Percentiles rank a stretch among this genome's conserved stretches.
These are phyloP conservation scores for Lepiota venenata DNA, from an alignment of 768 basidiomycete species.

Conservation along the genomic window DNA sequence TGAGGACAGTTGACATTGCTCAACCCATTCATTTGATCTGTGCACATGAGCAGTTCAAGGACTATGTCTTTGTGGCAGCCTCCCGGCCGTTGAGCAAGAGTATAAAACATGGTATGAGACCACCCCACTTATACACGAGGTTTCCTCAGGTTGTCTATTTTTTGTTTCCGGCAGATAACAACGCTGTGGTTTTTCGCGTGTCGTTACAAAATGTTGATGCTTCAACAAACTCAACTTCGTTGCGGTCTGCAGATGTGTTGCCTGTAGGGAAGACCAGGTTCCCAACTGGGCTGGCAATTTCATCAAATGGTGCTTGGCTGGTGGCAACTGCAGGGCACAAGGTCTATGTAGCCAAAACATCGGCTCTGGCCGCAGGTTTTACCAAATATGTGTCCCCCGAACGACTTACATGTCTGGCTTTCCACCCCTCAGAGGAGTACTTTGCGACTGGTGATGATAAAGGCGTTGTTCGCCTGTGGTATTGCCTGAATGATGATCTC, in stretches of 20 bases:
- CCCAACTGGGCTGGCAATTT: constrained; percentile 64
- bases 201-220: constrained; percentile 42
- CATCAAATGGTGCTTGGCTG: constrained; percentile 75
- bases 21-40: constrained; percentile 72
- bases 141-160: constrained; percentile 10
- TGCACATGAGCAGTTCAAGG: constrained; percentile 65
- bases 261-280: constrained; percentile 65
- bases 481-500: constrained; percentile 71
- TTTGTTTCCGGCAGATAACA: constrained; percentile 38
- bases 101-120: constrained; percentile 24
- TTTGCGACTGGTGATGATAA: constrained; percentile 92
- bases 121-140: constrained; percentile 12
- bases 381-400: constrained; percentile 84
- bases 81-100: constrained; percentile 45
- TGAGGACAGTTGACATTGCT: constrained; percentile 69
- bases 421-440: constrained; percentile 88
- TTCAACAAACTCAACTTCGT: constrained; percentile 31
- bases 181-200: constrained; percentile 58
- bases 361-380: constrained; percentile 61
- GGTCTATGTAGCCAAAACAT: constrained; percentile 66
- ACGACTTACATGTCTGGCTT: constrained; percentile 75
- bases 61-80: constrained; percentile 67
- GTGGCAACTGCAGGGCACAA: constrained; percentile 74
- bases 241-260: constrained; percentile 46
- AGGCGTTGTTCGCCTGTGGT: constrained; percentile 89